phyloP scores from a whole-genome alignment of 2,329 filamentous ascomycete species.

The Monilinia aucupariae region DNA sequence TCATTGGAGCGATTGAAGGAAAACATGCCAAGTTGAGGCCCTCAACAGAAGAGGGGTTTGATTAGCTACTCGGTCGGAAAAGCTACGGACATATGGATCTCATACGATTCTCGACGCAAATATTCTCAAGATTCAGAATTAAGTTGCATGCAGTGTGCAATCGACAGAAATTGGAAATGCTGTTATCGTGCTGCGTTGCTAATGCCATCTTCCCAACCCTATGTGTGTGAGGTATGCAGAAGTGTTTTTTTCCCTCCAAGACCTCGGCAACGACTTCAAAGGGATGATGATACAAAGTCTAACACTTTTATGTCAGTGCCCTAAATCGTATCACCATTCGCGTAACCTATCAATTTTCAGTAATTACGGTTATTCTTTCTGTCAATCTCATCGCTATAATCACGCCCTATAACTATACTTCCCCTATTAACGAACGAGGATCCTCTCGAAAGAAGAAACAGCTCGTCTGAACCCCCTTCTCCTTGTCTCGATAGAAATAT shows the following conservation, averaged over 20 bases:
- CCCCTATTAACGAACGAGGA: not conserved
- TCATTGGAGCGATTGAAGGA: conserved; percentile 10
- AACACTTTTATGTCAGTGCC: conserved; percentile 1
- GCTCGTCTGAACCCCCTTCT: not conserved
- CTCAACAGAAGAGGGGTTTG: conserved; percentile 13
- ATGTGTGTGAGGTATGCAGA: not conserved
- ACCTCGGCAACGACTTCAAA: conserved; percentile 1
- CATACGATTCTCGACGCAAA: conserved; percentile 4
- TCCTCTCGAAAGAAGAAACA: not conserved
- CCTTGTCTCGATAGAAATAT: not conserved
- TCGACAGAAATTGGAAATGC: conserved; percentile 1
- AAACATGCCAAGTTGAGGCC: conserved; percentile 3
- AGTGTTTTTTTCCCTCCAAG: not conserved
- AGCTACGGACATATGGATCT: not conserved
- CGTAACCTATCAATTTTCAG: conserved; percentile 4
- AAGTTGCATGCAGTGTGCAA: conserved; percentile 7
- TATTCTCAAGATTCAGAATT: conserved; percentile 2
- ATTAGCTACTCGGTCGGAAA: conserved; percentile 1
- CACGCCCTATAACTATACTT: not conserved
- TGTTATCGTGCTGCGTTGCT: conserved; percentile 9
- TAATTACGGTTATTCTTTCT: not conserved
- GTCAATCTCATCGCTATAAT: not conserved
- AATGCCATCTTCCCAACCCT: not conserved
- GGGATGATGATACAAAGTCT: not conserved
- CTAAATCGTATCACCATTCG: not conserved